A percentile compares a stretch with the other conserved stretches of the same genome.
phyloP scores from a whole-genome alignment of 768 basidiomycete genomes.

The Chalciporus pseudorubinellus region DNA sequence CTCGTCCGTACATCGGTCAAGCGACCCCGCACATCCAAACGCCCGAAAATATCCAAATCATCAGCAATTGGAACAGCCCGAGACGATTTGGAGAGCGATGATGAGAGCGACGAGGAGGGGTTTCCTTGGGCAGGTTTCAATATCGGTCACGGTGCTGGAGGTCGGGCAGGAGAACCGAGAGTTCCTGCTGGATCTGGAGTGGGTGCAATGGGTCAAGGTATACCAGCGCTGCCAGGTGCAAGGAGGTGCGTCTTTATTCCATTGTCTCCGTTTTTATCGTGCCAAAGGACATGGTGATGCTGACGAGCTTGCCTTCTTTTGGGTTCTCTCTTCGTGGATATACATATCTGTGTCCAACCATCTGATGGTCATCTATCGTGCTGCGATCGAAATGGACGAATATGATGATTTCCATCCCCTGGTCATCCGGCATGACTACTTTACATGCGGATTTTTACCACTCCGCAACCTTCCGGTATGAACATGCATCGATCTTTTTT shows the following conservation, averaged over 20 bases:
- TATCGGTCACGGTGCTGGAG: neutral
- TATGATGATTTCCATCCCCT: neutral
- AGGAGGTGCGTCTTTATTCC: constrained; percentile 26
- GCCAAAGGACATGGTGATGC: constrained; percentile 1
- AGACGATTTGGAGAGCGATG: constrained; percentile 23
- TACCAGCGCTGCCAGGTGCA: constrained; percentile 16
- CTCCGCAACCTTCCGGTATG: neutral
- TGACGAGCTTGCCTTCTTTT: constrained; percentile 6
- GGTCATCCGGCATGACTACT: neutral
- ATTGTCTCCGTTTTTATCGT: neutral
- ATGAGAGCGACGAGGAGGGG: constrained; percentile 33
- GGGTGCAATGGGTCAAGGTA: neutral
- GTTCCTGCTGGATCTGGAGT: constrained; percentile 8
- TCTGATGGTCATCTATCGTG: neutral
- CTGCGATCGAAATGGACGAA: constrained; percentile 2
- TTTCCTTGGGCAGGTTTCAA: constrained; percentile 9
- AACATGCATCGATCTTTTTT: neutral
- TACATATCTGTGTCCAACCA: neutral
- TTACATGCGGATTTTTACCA: neutral
- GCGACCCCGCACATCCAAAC: constrained; percentile 22
- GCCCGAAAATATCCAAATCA: constrained; percentile 9
- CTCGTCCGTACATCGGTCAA: constrained; percentile 16
- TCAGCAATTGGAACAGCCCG: neutral
- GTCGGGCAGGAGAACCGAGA: neutral
- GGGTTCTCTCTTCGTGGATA: neutral